phyloP scores from a whole-genome alignment of 1,139 yeast genomes.

The Scheffersomyces cryptocercus region DNA sequence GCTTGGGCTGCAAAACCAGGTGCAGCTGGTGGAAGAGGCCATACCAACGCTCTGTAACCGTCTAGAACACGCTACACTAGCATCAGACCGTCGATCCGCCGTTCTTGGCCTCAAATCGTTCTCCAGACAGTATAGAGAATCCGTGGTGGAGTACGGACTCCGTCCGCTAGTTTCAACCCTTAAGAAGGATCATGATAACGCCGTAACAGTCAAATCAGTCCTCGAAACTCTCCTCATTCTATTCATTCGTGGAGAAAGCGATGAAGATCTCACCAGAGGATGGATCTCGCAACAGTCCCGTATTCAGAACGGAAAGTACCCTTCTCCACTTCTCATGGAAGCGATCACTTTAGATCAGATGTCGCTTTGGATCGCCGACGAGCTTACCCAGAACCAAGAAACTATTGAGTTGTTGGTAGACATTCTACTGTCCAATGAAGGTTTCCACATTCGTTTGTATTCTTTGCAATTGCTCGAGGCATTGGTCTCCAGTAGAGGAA shows the following conservation, averaged over 20 bases:
- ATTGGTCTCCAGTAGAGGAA: constrained; percentile 73
- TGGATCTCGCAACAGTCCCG: constrained; percentile 81
- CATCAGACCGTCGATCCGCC: constrained; percentile 90
- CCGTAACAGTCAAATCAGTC: constrained; percentile 75
- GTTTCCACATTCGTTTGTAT: constrained; percentile 78
- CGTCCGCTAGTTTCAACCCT: constrained; percentile 72
- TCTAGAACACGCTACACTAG: constrained; percentile 74
- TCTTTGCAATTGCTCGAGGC: constrained; percentile 86
- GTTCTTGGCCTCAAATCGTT: constrained; percentile 87
- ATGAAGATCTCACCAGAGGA: constrained; percentile 57
- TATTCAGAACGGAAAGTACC: constrained; percentile 76
- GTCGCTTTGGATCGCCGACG: constrained; percentile 94
- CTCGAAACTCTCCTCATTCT: constrained; percentile 83
- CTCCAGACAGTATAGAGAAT: constrained; percentile 84
- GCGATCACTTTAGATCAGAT: constrained; percentile 74
- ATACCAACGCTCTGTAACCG: constrained; percentile 89
- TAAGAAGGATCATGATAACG: constrained; percentile 65
- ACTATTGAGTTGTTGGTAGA: constrained; percentile 60
- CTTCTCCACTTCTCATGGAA: constrained; percentile 72
- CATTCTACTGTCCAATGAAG: constrained; percentile 50
- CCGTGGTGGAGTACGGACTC: constrained; percentile 86
- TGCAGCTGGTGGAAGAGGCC: constrained; percentile 74
- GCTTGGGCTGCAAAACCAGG: constrained; percentile 34
- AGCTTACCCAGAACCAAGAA: constrained; percentile 69
- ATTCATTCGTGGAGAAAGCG: constrained; percentile 60